A percentile compares a stretch with the other conserved stretches of the same genome.
Conservation (phyloP, 1,284 basidiomycete species). For the Malassezia sympodialis region DNA sequence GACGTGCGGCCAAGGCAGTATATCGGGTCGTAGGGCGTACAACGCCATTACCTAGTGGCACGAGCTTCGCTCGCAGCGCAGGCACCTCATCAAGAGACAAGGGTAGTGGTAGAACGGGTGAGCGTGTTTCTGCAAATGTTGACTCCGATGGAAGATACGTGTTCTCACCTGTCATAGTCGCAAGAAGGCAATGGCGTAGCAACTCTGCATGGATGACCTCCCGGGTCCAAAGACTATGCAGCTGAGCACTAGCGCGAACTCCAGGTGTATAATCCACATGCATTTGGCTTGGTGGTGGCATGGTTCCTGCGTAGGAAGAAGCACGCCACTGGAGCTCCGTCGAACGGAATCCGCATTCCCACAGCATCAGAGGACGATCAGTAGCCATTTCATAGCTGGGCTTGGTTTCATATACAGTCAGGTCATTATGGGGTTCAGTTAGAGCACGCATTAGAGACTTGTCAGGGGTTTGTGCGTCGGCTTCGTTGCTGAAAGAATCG, state of each 20-base stretch:
- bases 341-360: conserved; percentile 72
- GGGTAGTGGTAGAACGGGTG: not conserved
- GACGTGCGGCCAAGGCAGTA: conserved; percentile 11
- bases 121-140: conserved; percentile 9
- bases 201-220: conserved; percentile 29
- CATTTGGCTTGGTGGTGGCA: conserved; percentile 5
- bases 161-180: conserved; percentile 6
- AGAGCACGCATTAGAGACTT: not conserved
- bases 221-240: conserved; percentile 34
- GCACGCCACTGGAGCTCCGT: conserved; percentile 66
- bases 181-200: conserved; percentile 32
- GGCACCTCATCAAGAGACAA: too few species aligned
- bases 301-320: conserved; percentile 52
- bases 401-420: conserved; percentile 51
- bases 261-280: conserved; percentile 11
- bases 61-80: not conserved
- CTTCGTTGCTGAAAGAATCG: conserved; percentile 1
- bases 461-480: conserved; percentile 1
- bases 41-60: conserved; percentile 26
- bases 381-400: conserved; percentile 90
- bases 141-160: conserved; percentile 6
- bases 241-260: conserved; percentile 10
- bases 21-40: conserved; percentile 17
- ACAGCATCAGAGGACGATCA: conserved; percentile 77
- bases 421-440: not conserved